Base-by-base conservation (phyloP, 768 basidiomycete species). In the Boletus subcaerulescens region DNA sequence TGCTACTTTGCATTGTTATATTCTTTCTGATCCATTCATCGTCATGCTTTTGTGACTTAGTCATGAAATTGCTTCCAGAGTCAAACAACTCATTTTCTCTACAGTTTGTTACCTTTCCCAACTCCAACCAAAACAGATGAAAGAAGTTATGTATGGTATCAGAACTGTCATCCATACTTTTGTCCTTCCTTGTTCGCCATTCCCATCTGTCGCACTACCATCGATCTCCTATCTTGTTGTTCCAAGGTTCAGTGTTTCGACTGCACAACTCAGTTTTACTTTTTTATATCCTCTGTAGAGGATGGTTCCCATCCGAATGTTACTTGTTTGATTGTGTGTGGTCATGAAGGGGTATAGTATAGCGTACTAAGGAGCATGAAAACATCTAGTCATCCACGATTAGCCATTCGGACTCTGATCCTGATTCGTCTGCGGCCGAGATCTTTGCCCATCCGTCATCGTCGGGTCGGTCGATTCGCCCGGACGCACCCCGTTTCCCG, bases 331-430 rank as follows among this genome's bases (percentile, higher is more conserved):
- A 55, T 53, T 54, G 47, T 49, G 58, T 38, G 52, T 8, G 38
- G 48, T 57, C 33, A 26, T 22, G 47, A 14, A 10, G 45, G 45
- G 61, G 58, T 68, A 70, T 71, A 54, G 45, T 56, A 51, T 62
- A 39, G 63, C 48, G 57, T 66, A 60, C 39, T 60, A 53, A 48
- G 17, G 24, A 53, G n/a, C 32, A 49, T 47, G 13, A 48, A 15
- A 36, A 45, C 20, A 26, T 60, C 58, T 69, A 69, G 58, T 81
- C 78, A 56, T 82, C 78, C 31, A 92, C 77, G 26, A 92, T 86
- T 65, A 93, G 65, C 90, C 91, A 93, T 92, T 93, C 91, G 88
- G 91, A 70, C 84, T 92, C 89, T 83, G 82, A 84, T 84, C 85
- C 84, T 80, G 74, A 71, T 71, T 77, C 80, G 81, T 85, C 80